Evolutionary conservation across 2,329 filamentous ascomycete species (phyloP).

Genomic region (Chaetomiaceae sp.): DNA sequence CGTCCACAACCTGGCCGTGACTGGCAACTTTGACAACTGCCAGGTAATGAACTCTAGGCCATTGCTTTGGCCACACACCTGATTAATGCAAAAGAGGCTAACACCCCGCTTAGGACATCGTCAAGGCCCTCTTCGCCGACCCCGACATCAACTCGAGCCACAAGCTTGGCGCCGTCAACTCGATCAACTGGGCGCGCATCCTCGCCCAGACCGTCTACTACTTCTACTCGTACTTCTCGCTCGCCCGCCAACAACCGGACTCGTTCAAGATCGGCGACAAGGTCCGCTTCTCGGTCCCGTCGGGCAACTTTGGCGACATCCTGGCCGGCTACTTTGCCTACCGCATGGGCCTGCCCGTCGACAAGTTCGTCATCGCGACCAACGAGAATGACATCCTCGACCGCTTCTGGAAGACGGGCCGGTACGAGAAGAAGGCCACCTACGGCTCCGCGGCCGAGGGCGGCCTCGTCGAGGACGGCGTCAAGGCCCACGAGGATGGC

Average conservation of each 20-base stretch:
- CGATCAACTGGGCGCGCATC: slow-evolving; percentile 94
- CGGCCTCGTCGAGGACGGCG: slow-evolving; percentile 60
- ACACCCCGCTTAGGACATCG: slow-evolving; percentile 59
- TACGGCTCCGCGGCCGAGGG: slow-evolving; percentile 53
- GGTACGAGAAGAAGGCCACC: slow-evolving; percentile 79
- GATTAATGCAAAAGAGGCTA: no score
- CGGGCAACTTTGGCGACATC: slow-evolving; percentile 95
- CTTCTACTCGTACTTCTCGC: slow-evolving; percentile 87
- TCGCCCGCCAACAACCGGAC: slow-evolving; percentile 53
- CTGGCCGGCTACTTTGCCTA: slow-evolving; percentile 84
- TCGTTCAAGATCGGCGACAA: slow-evolving; percentile 61
- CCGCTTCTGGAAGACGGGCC: slow-evolving; percentile 86
- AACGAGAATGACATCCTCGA: slow-evolving; percentile 98
- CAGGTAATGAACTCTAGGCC: no score
- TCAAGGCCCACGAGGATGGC: slow-evolving; percentile 61
- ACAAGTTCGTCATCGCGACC: slow-evolving; percentile 87
- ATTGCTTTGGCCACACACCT: no score
- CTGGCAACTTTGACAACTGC: slow-evolving; percentile 93
- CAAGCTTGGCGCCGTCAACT: slow-evolving; percentile 90
- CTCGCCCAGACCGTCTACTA: slow-evolving; percentile 97
- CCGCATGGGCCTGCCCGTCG: slow-evolving; percentile 58
- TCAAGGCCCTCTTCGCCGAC: slow-evolving; percentile 89
- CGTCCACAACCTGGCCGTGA: slow-evolving; percentile 85
- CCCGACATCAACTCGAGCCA: slow-evolving; percentile 74
- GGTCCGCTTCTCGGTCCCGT: slow-evolving; percentile 83